Evolutionary conservation across 768 basidiomycete genomes (phyloP), one percentile per base, ranked within the genome.

Genomic region (Termitomyces sp.): DNA sequence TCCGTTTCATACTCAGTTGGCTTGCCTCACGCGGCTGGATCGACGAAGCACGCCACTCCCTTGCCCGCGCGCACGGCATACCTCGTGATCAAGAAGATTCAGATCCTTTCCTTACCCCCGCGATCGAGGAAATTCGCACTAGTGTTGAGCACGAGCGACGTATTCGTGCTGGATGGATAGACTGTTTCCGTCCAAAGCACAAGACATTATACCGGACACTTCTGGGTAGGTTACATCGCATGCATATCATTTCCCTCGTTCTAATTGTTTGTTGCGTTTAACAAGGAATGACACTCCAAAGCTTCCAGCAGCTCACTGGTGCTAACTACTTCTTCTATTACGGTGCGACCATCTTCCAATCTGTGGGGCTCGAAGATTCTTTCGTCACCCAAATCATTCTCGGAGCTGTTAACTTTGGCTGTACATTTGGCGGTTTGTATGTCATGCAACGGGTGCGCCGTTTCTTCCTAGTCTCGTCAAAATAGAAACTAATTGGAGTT

Each of bases 331-430:
- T 86, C 72, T 85, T 85, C 72, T 87, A 87, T 66, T 82, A 81
- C 42, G 80, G 80, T 34, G 85, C 87, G 1, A 86, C 86, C 0
- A 73, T 88, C 54, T 89, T 90, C 73, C 63, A 75, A 52, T 77
- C 82, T 9, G 88, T 90, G 23, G 89, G 89, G 25, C 80, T 89
- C 60, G 48, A 68, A 8, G 86, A 90, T 68, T 82, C 83, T 23
- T 89, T 81, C 64, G 73, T 89, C 47, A 84, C 84, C 1, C 89
- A 92, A 62, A 86, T 90, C 61, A 90, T 92, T 62, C 74, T 90
- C 41, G 87, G 89, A 38, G 80, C 79, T 4, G 86, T 89, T 66
- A 89, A 89, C 69, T 87, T 89, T 63, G 73, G 74, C 46, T 85
- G 84, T 68, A 89, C 86, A 11, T 88, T 88, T 70, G 80, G 83